These are phyloP conservation scores for Clitocybe nebularis DNA, from an alignment of 1,284 basidiomycete species.

Conservation along the genomic window DNA sequence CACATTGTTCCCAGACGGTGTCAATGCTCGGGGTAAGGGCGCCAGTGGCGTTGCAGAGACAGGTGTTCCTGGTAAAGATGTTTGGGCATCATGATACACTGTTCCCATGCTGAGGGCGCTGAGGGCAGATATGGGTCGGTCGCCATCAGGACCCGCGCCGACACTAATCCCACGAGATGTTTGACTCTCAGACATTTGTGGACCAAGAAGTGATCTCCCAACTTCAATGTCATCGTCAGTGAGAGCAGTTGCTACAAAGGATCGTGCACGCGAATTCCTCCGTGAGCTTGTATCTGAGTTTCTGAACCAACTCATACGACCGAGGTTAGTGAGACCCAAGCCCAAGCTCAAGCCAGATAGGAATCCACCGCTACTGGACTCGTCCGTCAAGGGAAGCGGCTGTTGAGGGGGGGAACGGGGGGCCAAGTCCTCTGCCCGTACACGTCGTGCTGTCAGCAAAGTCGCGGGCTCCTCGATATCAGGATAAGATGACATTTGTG, in stretches of 20 bases:
- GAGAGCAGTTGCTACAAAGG: constrained; percentile 5
- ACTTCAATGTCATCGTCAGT: constrained; percentile 18
- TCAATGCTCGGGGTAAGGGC: constrained; percentile 39
- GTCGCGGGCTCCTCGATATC: constrained; percentile 47
- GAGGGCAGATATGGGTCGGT: constrained; percentile 52
- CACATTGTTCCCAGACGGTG: constrained; percentile 28
- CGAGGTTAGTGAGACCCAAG: constrained; percentile 43
- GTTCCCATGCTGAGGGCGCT: constrained; percentile 54
- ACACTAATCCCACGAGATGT: constrained; percentile 8
- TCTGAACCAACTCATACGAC: constrained; percentile 52
- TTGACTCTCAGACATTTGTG: constrained; percentile 18
- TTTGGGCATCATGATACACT: constrained; percentile 56
- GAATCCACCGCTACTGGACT: constrained; percentile 17
- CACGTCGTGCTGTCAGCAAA: constrained; percentile 55
- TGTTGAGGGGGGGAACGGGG: constrained; percentile 25
- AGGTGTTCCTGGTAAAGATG: constrained; percentile 45
- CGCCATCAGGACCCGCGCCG: constrained; percentile 27
- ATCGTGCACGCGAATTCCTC: constrained; percentile 12
- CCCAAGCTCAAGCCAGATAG: constrained; percentile 29
- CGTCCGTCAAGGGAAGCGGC: constrained; percentile 11
- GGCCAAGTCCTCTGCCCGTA: constrained; percentile 45
- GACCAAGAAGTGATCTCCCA: constrained; percentile 21
- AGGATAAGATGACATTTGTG: constrained; percentile 28
- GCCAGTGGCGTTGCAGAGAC: constrained; percentile 25
- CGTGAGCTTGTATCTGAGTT: constrained; percentile 18